A percentile compares a stretch with the other conserved stretches of the same genome.
Evolutionary conservation across 2,329 filamentous ascomycete species (phyloP).

Genomic region (Tolypocladium guangdongense): DNA sequence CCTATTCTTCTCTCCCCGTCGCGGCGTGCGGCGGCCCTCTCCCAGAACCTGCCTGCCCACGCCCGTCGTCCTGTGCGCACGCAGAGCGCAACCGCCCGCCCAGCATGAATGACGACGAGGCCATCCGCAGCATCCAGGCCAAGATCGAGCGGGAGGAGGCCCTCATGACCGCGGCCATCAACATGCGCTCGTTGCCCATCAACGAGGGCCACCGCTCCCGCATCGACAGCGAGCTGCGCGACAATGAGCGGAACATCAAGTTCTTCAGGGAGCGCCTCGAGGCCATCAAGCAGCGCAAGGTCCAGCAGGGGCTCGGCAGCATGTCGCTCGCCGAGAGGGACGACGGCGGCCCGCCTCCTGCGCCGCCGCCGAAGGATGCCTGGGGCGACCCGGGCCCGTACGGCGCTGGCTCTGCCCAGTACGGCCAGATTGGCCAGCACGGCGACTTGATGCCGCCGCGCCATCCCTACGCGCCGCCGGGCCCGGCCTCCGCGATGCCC

Average conservation of each 20-base stretch:
- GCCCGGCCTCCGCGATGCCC: constrained; percentile 55
- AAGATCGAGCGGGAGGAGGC: constrained; percentile 98
- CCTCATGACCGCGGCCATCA: constrained; percentile 85
- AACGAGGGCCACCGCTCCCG: constrained; percentile 85
- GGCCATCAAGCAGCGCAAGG: constrained; percentile 74
- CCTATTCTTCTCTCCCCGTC: not conserved
- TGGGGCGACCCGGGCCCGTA: constrained; percentile 50
- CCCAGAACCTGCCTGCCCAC: not conserved
- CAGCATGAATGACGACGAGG: constrained; percentile 54
- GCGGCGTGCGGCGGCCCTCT: not conserved
- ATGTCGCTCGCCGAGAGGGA: constrained; percentile 50
- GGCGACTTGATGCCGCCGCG: constrained; percentile 70
- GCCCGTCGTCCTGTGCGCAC: constrained; percentile 23
- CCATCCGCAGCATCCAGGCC: constrained; percentile 71
- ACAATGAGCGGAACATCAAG: constrained; percentile 83
- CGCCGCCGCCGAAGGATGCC: constrained; percentile 65
- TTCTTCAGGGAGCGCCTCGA: constrained; percentile 90
- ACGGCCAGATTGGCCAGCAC: constrained; percentile 50
- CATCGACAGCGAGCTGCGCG: constrained; percentile 87
- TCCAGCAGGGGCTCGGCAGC: constrained; percentile 55
- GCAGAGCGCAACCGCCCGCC: constrained; percentile 26
- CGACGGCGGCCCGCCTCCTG: constrained; percentile 40
- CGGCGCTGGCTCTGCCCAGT: constrained; percentile 33
- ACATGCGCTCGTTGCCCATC: constrained; percentile 91
- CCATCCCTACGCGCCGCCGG: constrained; percentile 62